Base-by-base conservation (phyloP, 345 rosid species). In the Populus deltoides region DNA sequence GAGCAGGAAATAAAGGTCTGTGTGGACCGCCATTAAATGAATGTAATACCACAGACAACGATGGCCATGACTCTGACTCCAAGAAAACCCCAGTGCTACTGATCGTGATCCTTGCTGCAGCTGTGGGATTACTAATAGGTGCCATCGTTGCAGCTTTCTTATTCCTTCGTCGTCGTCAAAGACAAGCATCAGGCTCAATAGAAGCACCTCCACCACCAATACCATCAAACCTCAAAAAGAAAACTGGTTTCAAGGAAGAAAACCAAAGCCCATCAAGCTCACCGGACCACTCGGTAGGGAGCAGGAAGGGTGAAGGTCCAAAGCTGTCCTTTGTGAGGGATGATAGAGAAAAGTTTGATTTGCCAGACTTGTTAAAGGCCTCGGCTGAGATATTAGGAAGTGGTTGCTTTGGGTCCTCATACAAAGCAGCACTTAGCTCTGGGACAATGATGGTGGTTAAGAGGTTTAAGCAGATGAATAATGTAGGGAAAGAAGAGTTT, bases 321-420 rank as follows among this genome's bases (percentile, higher is more conserved):
- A 89, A 89, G 85, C 76, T 96, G 29, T 82, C 91, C 0, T 92
- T 93, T 25, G 84, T 93, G 31, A 88, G 89, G 78, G 95, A 93
- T 7, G 97, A 90, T 20, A 83, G 84, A 75, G 97, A 81, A 76
- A 86, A 18, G 80, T 93, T 96, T 73, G 99, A 96, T 65, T 79
- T 96, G 82, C 89, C 82, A 49, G 98, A 90, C 76, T 73, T 96
- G 87, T 74, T 96, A 13, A 92, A 88, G 76, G 92, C 99, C 15
- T 90, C 98, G 0, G 99, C 98, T 4, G 98, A 96, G 84, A 92
- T 96, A 38, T 43, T 96, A 36, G 97, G 97, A 3, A 93, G 94
- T 39, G 99, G 98, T 1, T 83, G 93, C 86, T 92, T 93, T 49
- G 97, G 98, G 2, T 84, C 91, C 13, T 92, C 98, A 3, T 93